Percentiles rank a stretch among this genome's conserved stretches.
phyloP scores from a whole-genome alignment of 768 basidiomycete genomes.

The Xerocomellus chrysenteron region DNA sequence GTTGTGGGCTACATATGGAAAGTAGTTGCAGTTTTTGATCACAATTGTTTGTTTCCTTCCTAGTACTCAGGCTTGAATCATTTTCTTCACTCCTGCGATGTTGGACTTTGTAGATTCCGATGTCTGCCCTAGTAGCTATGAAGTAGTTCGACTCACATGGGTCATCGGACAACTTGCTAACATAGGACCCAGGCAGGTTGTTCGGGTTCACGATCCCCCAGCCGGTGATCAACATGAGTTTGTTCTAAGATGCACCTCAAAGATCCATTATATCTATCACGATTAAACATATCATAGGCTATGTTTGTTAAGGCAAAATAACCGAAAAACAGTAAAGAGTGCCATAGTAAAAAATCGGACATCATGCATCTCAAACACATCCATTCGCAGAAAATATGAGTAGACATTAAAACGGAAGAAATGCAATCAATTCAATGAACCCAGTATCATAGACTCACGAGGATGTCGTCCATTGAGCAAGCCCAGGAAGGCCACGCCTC shows the following conservation, averaged over 20 bases:
- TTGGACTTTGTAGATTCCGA: too few relatives aligned
- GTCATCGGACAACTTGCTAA: too few relatives aligned
- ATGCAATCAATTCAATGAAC: not conserved
- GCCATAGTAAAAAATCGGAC: slow-evolving; percentile 4
- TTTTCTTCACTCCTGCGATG: too few relatives aligned
- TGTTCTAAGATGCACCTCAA: not conserved
- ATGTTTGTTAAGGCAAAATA: slow-evolving; percentile 9
- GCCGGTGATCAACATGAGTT: not conserved
- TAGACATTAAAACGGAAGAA: slow-evolving; percentile 2
- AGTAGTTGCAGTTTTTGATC: too few relatives aligned
- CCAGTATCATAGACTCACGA: slow-evolving; percentile 14
- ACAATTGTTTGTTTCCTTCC: too few relatives aligned
- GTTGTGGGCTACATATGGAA: too few relatives aligned
- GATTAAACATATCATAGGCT: slow-evolving; percentile 16
- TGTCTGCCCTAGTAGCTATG: too few relatives aligned
- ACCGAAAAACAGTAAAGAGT: slow-evolving; percentile 1
- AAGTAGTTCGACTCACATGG: too few relatives aligned
- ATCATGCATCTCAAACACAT: slow-evolving; percentile 15
- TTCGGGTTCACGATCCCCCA: not conserved
- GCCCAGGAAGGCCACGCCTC: slow-evolving; percentile 34
- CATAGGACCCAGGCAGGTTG: not conserved
- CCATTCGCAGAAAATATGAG: slow-evolving; percentile 10
- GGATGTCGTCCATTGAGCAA: slow-evolving; percentile 30
- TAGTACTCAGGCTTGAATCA: too few relatives aligned
- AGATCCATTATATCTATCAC: slow-evolving; percentile 24